phyloP scores from a whole-genome alignment of 2,329 filamentous ascomycete genomes.

The Botrytis paeoniae region DNA sequence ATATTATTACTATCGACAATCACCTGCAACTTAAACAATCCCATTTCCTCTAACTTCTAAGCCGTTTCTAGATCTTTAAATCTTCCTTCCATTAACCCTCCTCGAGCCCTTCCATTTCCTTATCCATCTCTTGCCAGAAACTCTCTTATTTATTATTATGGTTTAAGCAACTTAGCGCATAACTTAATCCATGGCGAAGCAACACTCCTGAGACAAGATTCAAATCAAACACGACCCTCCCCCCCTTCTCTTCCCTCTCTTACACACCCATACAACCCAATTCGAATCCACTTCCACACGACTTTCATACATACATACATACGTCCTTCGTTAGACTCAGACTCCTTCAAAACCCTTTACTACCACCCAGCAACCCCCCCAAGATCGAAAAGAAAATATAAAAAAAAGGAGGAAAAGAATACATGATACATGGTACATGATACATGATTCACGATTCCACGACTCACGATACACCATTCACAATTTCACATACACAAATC shows the following conservation, averaged over 20 bases:
- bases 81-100: not conserved
- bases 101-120: not conserved
- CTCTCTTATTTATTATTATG: not conserved
- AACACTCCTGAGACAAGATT: slow-evolving; percentile 18
- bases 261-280: slow-evolving; percentile 5
- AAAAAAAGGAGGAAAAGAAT: not conserved
- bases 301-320: slow-evolving; percentile 3
- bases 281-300: slow-evolving; percentile 6
- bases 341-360: not conserved
- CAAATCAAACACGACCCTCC: slow-evolving; percentile 14
- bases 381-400: not conserved
- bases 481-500: not conserved
- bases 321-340: not conserved
- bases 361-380: not conserved
- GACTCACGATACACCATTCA: not conserved
- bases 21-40: not conserved
- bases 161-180: slow-evolving; percentile 14
- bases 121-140: not conserved
- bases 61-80: not conserved
- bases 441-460: not conserved
- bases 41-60: not conserved
- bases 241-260: not conserved
- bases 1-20: not conserved
- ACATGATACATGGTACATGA: not conserved
- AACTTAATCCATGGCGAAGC: slow-evolving; percentile 7